Percentiles rank a stretch among this genome's conserved stretches.
Evolutionary conservation across 1,284 basidiomycete species (phyloP).

Genomic region (Sphaerobolus stellatus): DNA sequence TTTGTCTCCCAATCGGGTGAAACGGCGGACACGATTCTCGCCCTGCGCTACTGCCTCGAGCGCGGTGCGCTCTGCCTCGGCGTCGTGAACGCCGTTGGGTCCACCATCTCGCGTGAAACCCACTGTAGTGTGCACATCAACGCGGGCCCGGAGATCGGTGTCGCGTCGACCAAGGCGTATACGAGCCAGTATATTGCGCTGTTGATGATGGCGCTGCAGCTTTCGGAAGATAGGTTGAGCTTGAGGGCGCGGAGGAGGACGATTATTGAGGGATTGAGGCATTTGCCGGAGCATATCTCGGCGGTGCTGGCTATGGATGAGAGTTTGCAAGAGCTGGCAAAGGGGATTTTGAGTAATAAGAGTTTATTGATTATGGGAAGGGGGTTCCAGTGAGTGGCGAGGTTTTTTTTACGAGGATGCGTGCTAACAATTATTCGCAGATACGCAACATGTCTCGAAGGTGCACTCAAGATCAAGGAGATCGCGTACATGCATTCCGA

Average conservation of each 20-base stretch:
- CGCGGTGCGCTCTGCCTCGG: conserved; percentile 94
- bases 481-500: conserved; percentile 93
- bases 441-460: conserved; percentile 96
- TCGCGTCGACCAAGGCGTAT: conserved; percentile 99
- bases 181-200: conserved; percentile 99
- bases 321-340: conserved; percentile 80
- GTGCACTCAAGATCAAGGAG: conserved; percentile 99
- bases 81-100: conserved; percentile 98
- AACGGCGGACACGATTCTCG: conserved; percentile 97
- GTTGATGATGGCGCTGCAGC: conserved; percentile 96
- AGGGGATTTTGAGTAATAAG: conserved; percentile 72
- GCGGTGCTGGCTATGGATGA: conserved; percentile 83
- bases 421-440: conserved; percentile 33
- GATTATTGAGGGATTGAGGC: conserved; percentile 94
- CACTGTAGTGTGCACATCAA: conserved; percentile 99
- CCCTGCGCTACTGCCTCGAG: conserved; percentile 95
- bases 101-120: conserved; percentile 96
- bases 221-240: conserved; percentile 95
- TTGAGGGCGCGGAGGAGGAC: conserved; percentile 87
- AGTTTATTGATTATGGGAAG: conserved; percentile 96
- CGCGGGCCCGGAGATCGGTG: conserved; percentile 98
- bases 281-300: conserved; percentile 88
- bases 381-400: conserved; percentile 84
- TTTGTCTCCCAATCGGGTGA: conserved; percentile 98
- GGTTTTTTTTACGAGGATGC: not conserved